These are phyloP conservation scores for Ophiorrhiza pumila DNA, from an alignment of 257 asterid species.

Conservation along the genomic window DNA sequence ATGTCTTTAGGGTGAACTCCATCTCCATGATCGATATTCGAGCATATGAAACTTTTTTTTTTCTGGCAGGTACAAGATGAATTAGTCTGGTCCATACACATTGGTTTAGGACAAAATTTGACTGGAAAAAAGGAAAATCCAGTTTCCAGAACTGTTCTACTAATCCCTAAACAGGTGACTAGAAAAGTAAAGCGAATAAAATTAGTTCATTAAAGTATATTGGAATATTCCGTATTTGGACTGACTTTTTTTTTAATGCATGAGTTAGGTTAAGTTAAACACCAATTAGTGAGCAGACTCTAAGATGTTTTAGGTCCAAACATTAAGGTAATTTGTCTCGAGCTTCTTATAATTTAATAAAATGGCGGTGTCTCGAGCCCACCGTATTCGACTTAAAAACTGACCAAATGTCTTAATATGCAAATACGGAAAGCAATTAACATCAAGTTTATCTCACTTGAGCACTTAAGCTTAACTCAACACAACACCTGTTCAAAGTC, in stretches of 20 bases:
- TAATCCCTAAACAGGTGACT: background rate
- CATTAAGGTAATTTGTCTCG: constrained; percentile 14
- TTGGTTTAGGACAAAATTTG: background rate
- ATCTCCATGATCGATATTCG: no score
- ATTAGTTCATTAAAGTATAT: background rate
- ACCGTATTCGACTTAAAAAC: constrained; percentile 2
- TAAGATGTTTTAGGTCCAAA: constrained; percentile 8
- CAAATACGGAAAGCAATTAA: background rate
- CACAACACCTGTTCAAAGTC: no score
- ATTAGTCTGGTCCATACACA: background rate
- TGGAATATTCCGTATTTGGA: constrained; percentile 31
- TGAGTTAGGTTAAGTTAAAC: background rate
- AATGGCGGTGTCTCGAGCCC: constrained; percentile 25
- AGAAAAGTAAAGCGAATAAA: background rate
- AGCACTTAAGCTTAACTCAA: no score
- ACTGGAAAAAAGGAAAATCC: background rate
- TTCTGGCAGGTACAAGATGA: background rate
- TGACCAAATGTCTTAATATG: background rate
- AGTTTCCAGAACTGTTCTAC: background rate
- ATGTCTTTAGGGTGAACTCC: no score
- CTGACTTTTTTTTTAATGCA: constrained; percentile 19
- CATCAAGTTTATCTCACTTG: background rate
- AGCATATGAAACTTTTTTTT: background rate
- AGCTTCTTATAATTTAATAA: constrained; percentile 10
- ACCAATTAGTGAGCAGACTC: constrained; percentile 25